Conservation (phyloP, 192 early-diverging fungal genomes). For the Coemansia pectinata region DNA sequence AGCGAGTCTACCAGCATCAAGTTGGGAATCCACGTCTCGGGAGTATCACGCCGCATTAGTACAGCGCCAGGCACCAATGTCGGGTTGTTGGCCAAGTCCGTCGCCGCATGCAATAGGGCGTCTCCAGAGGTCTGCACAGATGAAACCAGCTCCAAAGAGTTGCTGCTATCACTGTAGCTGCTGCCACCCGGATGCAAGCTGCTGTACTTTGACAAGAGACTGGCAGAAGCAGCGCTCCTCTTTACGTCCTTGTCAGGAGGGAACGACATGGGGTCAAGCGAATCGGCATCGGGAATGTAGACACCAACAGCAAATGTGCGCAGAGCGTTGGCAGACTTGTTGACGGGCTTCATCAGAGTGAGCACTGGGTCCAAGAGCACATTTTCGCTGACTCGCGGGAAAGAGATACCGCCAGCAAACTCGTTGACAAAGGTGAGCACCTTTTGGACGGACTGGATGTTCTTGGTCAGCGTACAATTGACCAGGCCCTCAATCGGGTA, state of each 20-base stretch:
- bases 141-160: neutral
- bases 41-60: neutral
- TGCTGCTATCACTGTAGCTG: neutral
- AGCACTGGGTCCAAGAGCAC: constrained; percentile 20
- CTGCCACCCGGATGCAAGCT: neutral
- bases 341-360: constrained; percentile 24
- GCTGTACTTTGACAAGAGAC: neutral
- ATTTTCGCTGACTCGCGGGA: constrained; percentile 35
- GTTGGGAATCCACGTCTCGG: neutral
- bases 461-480: constrained; percentile 54
- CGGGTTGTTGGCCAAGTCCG: neutral
- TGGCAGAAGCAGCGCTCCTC: neutral
- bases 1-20: constrained; percentile 3
- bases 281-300: constrained; percentile 34
- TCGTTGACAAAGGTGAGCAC: constrained; percentile 43
- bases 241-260: constrained; percentile 7
- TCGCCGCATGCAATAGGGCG: neutral
- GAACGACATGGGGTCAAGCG: constrained; percentile 28
- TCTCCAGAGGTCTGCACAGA: neutral
- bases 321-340: constrained; percentile 24
- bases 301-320: constrained; percentile 35
- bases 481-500: constrained; percentile 46
- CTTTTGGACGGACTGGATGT: constrained; percentile 39
- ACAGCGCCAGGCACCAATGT: neutral
- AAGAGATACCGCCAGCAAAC: constrained; percentile 23